These are phyloP conservation scores for Cymbidium sinense DNA, from an alignment of 106 monocot genomes.

Conservation along the genomic window DNA sequence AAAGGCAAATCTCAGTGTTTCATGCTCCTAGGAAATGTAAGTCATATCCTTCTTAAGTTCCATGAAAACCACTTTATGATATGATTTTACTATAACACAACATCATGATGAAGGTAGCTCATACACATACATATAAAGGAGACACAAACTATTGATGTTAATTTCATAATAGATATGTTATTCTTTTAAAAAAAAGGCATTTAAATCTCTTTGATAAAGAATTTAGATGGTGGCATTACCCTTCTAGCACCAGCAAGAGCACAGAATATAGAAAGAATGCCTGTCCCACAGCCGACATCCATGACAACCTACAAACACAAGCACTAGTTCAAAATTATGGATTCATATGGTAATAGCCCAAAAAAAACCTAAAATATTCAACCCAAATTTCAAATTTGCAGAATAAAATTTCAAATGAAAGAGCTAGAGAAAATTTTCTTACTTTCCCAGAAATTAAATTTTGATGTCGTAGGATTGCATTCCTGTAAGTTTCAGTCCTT, in stretches of 20 bases:
- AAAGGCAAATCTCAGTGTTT: neutral
- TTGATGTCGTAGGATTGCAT: slow-evolving; percentile 79
- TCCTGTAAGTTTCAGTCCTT: slow-evolving; percentile 74
- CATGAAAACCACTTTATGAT: too few species aligned
- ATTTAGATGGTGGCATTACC: slow-evolving; percentile 30
- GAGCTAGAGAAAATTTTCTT: slow-evolving; percentile 11
- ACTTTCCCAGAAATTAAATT: slow-evolving; percentile 81
- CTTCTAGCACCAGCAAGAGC: slow-evolving; percentile 83
- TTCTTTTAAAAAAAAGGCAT: neutral
- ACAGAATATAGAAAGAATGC: slow-evolving; percentile 88
- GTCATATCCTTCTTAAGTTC: too few species aligned
- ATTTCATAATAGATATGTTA: neutral
- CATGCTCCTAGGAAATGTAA: too few species aligned
- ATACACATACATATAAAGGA: neutral
- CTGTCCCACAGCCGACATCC: slow-evolving; percentile 93
- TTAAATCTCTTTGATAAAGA: neutral
- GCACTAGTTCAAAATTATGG: slow-evolving; percentile 3
- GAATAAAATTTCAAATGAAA: neutral
- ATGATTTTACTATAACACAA: too few species aligned
- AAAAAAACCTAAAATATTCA: neutral
- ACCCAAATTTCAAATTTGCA: neutral
- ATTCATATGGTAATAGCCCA: neutral
- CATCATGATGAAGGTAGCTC: neutral
- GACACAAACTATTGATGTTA: neutral
- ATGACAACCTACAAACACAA: slow-evolving; percentile 65